These are phyloP conservation scores for Dictyostelium discoideum DNA, from an alignment of 78 protist genomes.

Conservation along the genomic window dicty_2.7 NC_007090.3:3916001-3916500, in stretches of 20 bases:
- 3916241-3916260: constrained; percentile 3
- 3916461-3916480: not conserved
- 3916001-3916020: too few relatives aligned
- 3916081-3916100: not conserved
- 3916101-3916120: constrained; percentile 48
- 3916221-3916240: too few relatives aligned
- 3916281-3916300: constrained; percentile 13
- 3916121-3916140: constrained; percentile 71
- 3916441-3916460: not conserved
- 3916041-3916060: constrained; percentile 61
- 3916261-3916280: not conserved
- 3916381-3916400: not conserved
- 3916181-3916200: too few relatives aligned
- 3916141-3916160: constrained; percentile 18
- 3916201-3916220: not conserved
- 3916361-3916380: not conserved
- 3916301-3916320: constrained; percentile 63
- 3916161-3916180: not conserved
- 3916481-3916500: not conserved
- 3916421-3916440: not conserved
- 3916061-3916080: not conserved
- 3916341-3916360: constrained; percentile 33
- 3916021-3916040: not conserved
- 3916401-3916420: not conserved
- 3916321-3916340: constrained; percentile 55